Evolutionary conservation across 2,329 filamentous ascomycete species (phyloP).

Genomic region (Metarhizium guizhouense): DNA sequence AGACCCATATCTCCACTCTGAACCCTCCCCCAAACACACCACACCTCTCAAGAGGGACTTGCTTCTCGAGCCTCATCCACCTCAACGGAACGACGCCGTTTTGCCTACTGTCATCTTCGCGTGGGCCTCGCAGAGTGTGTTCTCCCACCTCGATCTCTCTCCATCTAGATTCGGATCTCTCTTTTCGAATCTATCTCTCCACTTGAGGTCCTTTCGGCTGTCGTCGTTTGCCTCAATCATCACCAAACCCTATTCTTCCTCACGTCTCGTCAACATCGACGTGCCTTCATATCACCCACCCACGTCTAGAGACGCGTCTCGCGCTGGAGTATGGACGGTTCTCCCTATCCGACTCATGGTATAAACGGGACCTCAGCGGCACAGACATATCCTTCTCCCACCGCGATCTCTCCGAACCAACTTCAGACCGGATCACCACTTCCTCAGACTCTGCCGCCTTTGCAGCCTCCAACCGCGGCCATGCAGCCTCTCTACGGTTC

Average conservation of each 20-base stretch:
- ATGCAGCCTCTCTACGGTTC: conserved; percentile 43
- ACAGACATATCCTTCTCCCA: conserved; percentile 41
- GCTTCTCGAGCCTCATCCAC: conserved; percentile 30
- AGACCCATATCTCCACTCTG: conserved; percentile 37
- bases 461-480: conserved; percentile 36
- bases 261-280: background rate
- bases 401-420: conserved; percentile 43
- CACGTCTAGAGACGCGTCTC: conserved; percentile 22
- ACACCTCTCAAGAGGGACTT: conserved; percentile 29
- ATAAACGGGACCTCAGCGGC: conserved; percentile 44
- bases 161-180: conserved; percentile 3
- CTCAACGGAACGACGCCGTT: conserved; percentile 21
- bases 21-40: conserved; percentile 35
- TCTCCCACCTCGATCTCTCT: conserved; percentile 4
- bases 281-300: conserved; percentile 5
- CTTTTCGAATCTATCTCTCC: conserved; percentile 11
- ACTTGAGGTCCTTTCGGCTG: conserved; percentile 5
- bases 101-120: conserved; percentile 15
- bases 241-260: background rate
- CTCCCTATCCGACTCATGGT: conserved; percentile 45
- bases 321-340: conserved; percentile 44
- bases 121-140: conserved; percentile 14
- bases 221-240: conserved; percentile 4
- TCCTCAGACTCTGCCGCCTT: conserved; percentile 46
- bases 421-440: conserved; percentile 38